phyloP scores from a whole-genome alignment of 1,284 basidiomycete species.

The Wallemia hederae region DNA sequence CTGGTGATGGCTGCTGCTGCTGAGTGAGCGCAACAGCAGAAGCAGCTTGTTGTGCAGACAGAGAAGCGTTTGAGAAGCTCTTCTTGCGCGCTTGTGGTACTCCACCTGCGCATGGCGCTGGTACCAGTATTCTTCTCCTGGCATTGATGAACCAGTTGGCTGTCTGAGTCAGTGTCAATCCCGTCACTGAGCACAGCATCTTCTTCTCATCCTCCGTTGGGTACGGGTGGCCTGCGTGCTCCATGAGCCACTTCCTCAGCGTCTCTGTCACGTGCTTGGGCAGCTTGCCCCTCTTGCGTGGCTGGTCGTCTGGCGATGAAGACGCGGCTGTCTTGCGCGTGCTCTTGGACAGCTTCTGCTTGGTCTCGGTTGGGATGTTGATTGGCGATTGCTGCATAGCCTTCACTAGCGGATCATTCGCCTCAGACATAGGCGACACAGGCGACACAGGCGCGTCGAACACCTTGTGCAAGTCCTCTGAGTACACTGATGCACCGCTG shows the following conservation, averaged over 20 bases:
- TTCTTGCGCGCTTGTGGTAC: too few relatives aligned
- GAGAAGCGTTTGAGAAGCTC: too few relatives aligned
- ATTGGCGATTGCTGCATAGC: not conserved
- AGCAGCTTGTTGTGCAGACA: too few relatives aligned
- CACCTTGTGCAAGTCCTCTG: not conserved
- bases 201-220: conserved; percentile 75
- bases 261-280: conserved; percentile 70
- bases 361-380: not conserved
- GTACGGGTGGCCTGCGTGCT: conserved; percentile 64
- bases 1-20: too few relatives aligned
- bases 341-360: not conserved
- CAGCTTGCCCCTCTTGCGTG: conserved; percentile 38
- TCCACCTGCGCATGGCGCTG: not conserved
- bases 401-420: not conserved
- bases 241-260: conserved; percentile 64
- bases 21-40: too few relatives aligned
- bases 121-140: conserved; percentile 13
- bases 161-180: conserved; percentile 36
- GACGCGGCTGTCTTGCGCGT: too few relatives aligned
- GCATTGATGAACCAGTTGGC: conserved; percentile 80
- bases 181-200: conserved; percentile 51
- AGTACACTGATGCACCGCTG: not conserved
- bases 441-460: not conserved
- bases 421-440: not conserved
- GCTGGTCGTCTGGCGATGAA: too few relatives aligned